Percentiles rank a stretch among this genome's conserved stretches.
Evolutionary conservation across 352 stramenopile genomes (phyloP).

Genomic region (Globisporangium camurandrum): DNA sequence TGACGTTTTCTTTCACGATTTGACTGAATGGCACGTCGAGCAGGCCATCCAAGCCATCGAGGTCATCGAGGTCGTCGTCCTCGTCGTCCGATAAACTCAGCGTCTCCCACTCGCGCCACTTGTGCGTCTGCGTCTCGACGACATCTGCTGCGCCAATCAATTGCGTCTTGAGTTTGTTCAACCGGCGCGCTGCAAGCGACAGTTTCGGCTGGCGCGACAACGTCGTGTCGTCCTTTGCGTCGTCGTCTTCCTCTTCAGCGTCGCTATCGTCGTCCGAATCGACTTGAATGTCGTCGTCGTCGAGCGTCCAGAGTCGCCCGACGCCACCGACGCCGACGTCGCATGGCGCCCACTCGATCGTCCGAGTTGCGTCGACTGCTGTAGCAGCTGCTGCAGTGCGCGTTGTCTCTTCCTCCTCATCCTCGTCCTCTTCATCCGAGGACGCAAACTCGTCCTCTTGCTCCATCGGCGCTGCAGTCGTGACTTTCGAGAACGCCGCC

Average conservation of each 20-base stretch:
- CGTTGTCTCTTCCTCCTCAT: conserved; percentile 14
- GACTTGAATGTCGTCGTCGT: conserved; percentile 76
- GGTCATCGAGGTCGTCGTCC: conserved; percentile 51
- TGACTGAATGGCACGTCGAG: conserved; percentile 59
- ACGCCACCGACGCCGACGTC: conserved; percentile 67
- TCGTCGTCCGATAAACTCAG: conserved; percentile 71
- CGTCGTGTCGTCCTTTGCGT: conserved; percentile 26
- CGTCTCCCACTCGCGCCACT: conserved; percentile 77
- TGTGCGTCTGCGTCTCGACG: conserved; percentile 38
- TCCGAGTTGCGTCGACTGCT: conserved; percentile 1
- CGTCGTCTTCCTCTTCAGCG: conserved; percentile 24
- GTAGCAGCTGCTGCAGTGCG: not conserved
- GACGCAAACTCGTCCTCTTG: conserved; percentile 71
- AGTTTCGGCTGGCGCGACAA: conserved; percentile 21
- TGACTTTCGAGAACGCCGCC: conserved; percentile 75
- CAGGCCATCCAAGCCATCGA: conserved; percentile 26
- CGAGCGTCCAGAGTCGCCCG: conserved; percentile 73
- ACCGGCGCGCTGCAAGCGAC: conserved; percentile 16
- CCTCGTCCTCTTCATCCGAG: conserved; percentile 41
- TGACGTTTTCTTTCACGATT: conserved; percentile 80
- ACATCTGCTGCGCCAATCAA: conserved; percentile 63
- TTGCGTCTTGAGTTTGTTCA: conserved; percentile 65
- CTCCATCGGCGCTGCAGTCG: conserved; percentile 40
- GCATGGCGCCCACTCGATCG: conserved; percentile 49
- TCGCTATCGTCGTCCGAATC: conserved; percentile 48